These are phyloP conservation scores for Mycotypha africana DNA, from an alignment of 371 early-diverging fungal genomes.

Conservation along the genomic window DNA sequence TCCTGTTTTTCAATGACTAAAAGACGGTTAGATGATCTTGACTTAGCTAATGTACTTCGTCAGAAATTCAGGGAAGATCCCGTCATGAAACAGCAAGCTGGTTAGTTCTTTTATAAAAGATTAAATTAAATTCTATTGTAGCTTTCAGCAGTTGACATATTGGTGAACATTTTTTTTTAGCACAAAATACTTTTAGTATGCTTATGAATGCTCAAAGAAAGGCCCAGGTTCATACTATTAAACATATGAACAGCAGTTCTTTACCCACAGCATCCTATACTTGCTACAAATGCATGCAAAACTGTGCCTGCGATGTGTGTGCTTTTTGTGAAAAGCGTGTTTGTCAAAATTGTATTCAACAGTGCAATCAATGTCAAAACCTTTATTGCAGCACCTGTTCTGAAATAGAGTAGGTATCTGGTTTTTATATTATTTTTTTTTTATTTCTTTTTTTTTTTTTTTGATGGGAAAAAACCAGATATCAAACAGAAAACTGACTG, in stretches of 20 bases:
- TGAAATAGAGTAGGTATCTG: slow-evolving; percentile 9
- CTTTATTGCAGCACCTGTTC: slow-evolving; percentile 12
- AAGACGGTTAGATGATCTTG: slow-evolving; percentile 14
- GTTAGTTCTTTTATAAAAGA: not conserved
- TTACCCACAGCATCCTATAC: not conserved
- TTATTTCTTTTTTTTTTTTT: not conserved
- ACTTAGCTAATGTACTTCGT: slow-evolving; percentile 14
- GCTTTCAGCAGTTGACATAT: not conserved
- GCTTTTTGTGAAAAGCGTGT: slow-evolving; percentile 6
- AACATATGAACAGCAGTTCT: not conserved
- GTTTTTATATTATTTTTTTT: not conserved
- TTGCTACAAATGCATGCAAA: not conserved
- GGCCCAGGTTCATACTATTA: slow-evolving; percentile 5
- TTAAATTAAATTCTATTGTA: not conserved
- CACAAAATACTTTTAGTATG: slow-evolving; percentile 9
- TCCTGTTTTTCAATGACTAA: slow-evolving; percentile 9
- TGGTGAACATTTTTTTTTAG: not conserved
- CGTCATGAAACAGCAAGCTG: slow-evolving; percentile 8
- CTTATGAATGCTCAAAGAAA: slow-evolving; percentile 16
- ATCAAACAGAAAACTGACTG: too few species aligned
- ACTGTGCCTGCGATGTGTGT: not conserved
- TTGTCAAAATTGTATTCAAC: slow-evolving; percentile 11
- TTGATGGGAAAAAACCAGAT: too few species aligned
- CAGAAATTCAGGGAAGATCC: slow-evolving; percentile 16
- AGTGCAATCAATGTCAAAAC: slow-evolving; percentile 8